Base-by-base conservation (phyloP, 768 basidiomycete genomes). In the Mrakia frigida region DNA sequence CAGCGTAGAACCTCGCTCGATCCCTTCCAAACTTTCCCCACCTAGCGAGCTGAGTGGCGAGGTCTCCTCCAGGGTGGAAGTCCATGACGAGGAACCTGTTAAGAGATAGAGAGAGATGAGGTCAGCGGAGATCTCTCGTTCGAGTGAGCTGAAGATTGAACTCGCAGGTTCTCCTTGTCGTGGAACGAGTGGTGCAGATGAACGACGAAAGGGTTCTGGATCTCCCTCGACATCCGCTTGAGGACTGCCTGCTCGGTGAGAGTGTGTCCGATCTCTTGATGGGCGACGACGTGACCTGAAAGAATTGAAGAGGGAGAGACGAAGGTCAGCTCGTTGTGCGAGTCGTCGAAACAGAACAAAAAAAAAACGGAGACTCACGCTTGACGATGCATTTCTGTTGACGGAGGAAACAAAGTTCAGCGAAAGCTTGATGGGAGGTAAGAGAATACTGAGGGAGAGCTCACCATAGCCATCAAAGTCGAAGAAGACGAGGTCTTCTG, bases 141-240 rank as follows among this genome's bases (percentile, higher is more conserved):
- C 31, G 23, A 67, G 33, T 39, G 35, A 14, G 7, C 13, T 6
- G 6, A 14, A 43, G 31, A 37, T 3, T 21, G 10, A 39, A 41
- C 65, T 68, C 35, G 98, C 78, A 98, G 84, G 82, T 97, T 96
- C 83, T 98, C 94, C 85, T 92, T 92, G 84, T 98, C 95, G 84
- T 98, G 95, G 85, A 98, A 99, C 84, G 92, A 92, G 91, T 92
- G 95, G 89, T 93, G 92, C 25, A 99, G 88, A 83, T 91, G 93
- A 78, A 98, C 93, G 72, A 98, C 92, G 83, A 98, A 99, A 16
- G 94, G 94, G 82, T 98, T 78, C 74, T 72, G 56, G 50, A 60
- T 39, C 76, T 89, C 88, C 80, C 91, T 89, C 0, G 94, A 92
- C 91, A 98, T 95, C 60, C 92, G 87, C 84, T 92, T 94, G 81